phyloP scores from a whole-genome alignment of 371 early-diverging fungal species.

The Syncephalastrum sp. region DNA sequence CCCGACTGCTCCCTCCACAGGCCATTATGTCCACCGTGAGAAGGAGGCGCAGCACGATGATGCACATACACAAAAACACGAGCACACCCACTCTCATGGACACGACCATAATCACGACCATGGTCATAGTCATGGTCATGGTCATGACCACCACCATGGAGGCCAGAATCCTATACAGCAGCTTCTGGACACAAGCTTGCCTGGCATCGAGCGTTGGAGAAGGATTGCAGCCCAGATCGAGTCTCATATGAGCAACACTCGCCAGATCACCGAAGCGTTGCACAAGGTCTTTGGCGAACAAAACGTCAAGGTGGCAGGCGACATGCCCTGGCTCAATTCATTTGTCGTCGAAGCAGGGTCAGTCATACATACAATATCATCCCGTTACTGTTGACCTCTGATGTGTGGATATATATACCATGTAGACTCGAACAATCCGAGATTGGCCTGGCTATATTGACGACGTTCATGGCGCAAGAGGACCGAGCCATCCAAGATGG shows the following conservation, averaged over 20 bases:
- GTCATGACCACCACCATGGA: neutral
- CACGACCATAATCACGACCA: neutral
- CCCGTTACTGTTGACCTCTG: too few species aligned
- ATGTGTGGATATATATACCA: neutral
- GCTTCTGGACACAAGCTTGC: too few species aligned
- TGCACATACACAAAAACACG: too few species aligned
- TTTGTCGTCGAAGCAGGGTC: slow-evolving; percentile 2
- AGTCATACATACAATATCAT: slow-evolving; percentile 1
- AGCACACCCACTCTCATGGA: neutral
- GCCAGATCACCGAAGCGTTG: neutral
- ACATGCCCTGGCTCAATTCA: neutral
- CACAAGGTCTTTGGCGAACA: neutral
- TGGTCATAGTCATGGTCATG: neutral
- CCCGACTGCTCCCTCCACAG: too few species aligned
- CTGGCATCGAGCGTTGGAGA: too few species aligned
- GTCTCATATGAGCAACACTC: neutral
- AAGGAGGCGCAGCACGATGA: too few species aligned
- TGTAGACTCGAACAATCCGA: slow-evolving; percentile 9
- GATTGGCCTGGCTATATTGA: neutral
- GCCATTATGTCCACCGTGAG: too few species aligned
- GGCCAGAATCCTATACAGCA: too few species aligned
- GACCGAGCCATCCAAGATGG: slow-evolving; percentile 1
- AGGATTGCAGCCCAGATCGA: neutral
- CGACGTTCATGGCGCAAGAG: slow-evolving; percentile 9
- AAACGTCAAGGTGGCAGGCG: neutral